Conservation (phyloP, 441 rosid species). For the Manihot esculenta region DNA sequence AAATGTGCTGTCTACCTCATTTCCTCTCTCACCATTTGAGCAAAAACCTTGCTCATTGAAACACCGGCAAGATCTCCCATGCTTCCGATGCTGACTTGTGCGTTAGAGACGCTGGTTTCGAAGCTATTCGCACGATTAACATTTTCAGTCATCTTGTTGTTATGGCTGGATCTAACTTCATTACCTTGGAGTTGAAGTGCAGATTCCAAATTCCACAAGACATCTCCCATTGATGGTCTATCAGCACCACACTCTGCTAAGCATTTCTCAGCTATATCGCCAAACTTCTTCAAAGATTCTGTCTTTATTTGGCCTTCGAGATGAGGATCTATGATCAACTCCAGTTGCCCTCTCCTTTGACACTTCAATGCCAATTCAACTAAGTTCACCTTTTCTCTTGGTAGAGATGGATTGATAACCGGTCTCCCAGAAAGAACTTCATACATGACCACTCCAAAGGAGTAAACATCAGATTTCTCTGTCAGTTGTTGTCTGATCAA, state of each 20-base stretch:
- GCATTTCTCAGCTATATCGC: slow-evolving; percentile 77
- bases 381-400: slow-evolving; percentile 64
- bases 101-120: slow-evolving; percentile 30
- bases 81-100: slow-evolving; percentile 43
- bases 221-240: slow-evolving; percentile 78
- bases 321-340: slow-evolving; percentile 51
- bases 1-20: slow-evolving; percentile 30
- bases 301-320: slow-evolving; percentile 45
- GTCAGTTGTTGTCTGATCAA: slow-evolving; percentile 68
- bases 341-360: slow-evolving; percentile 40
- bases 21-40: slow-evolving; percentile 74
- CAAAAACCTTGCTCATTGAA: slow-evolving; percentile 80
- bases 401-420: slow-evolving; percentile 70
- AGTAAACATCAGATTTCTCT: slow-evolving; percentile 82
- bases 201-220: slow-evolving; percentile 78
- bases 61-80: slow-evolving; percentile 48
- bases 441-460: slow-evolving; percentile 88
- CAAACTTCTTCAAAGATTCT: slow-evolving; percentile 56
- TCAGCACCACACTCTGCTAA: slow-evolving; percentile 48
- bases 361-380: slow-evolving; percentile 64
- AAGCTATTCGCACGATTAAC: slow-evolving; percentile 21
- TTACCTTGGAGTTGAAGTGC: slow-evolving; percentile 55
- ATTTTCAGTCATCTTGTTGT: slow-evolving; percentile 13
- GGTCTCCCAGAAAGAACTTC: slow-evolving; percentile 77
- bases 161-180: slow-evolving; percentile 33